Evolutionary conservation across 208 protist species (phyloP).

Genomic region (Naegleria gruberi): DNA sequence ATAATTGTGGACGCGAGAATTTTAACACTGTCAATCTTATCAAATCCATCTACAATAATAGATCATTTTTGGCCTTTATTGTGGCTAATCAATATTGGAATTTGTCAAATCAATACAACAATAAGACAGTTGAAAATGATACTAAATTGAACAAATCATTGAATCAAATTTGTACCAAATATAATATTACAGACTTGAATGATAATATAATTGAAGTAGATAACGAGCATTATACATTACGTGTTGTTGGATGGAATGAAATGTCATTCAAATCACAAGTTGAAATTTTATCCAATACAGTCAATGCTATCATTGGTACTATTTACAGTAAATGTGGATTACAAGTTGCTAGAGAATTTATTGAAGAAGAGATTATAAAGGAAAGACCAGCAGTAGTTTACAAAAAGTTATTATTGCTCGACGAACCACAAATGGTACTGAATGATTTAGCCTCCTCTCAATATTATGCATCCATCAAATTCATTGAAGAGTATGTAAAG

Average conservation of each 20-base stretch:
- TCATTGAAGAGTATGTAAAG: background rate
- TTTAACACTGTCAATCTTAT: background rate
- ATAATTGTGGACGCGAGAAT: background rate
- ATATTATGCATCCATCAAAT: background rate
- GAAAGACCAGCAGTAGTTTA: background rate
- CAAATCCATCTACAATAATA: background rate
- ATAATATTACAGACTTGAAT: too few relatives aligned
- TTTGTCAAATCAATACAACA: background rate
- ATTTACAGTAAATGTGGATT: background rate
- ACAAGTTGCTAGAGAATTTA: background rate
- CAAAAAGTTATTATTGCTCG: background rate
- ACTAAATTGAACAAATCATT: background rate
- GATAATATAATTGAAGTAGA: background rate
- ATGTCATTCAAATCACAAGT: background rate
- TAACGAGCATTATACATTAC: background rate
- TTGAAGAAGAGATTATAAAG: background rate
- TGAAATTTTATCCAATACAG: background rate
- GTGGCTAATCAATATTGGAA: background rate
- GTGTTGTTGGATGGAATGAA: background rate
- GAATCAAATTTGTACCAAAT: too few relatives aligned
- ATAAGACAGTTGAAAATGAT: background rate
- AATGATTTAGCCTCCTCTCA: background rate
- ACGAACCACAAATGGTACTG: background rate
- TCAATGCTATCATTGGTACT: background rate
- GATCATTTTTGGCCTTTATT: background rate